These are phyloP conservation scores for Phlebiopsis gigantea DNA, from an alignment of 768 basidiomycete genomes.

Conservation along the genomic window DNA sequence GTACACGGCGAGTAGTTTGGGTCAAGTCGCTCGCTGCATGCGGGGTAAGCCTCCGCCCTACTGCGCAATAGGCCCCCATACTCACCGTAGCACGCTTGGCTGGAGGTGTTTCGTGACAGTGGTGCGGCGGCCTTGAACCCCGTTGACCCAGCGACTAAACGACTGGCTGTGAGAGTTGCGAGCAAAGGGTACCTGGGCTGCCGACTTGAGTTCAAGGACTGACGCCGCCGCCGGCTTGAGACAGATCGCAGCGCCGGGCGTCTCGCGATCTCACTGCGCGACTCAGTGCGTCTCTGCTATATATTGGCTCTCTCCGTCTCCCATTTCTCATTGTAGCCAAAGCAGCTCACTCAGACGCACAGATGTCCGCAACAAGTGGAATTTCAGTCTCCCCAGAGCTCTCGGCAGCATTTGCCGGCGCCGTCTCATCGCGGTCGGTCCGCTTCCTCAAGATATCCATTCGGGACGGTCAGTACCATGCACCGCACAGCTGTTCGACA, in stretches of 20 bases:
- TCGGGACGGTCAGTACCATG: conserved; percentile 52
- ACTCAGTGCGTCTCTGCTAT: neutral
- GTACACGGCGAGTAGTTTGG: too few species aligned
- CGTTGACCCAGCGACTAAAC: too few species aligned
- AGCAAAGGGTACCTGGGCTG: too few species aligned
- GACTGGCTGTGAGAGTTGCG: too few species aligned
- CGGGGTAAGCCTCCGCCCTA: neutral
- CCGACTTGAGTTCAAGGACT: neutral
- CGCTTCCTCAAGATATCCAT: conserved; percentile 80
- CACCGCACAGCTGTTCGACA: conserved; percentile 14
- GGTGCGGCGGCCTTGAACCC: too few species aligned
- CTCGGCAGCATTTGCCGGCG: conserved; percentile 48
- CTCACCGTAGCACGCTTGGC: too few species aligned
- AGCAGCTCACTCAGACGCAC: neutral
- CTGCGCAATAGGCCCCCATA: neutral
- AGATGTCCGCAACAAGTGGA: conserved; percentile 72
- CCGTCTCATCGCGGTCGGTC: conserved; percentile 41
- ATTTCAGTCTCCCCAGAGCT: conserved; percentile 62
- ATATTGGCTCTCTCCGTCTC: neutral
- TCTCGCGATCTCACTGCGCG: neutral
- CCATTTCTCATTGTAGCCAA: neutral
- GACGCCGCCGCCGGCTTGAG: neutral
- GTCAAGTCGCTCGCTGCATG: neutral
- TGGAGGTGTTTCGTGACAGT: too few species aligned
- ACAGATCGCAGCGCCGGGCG: neutral